Evolutionary conservation across 805 yeast genomes (phyloP), one percentile per base, ranked within the genome.

Genomic region (Myxozyma sirexii): DNA sequence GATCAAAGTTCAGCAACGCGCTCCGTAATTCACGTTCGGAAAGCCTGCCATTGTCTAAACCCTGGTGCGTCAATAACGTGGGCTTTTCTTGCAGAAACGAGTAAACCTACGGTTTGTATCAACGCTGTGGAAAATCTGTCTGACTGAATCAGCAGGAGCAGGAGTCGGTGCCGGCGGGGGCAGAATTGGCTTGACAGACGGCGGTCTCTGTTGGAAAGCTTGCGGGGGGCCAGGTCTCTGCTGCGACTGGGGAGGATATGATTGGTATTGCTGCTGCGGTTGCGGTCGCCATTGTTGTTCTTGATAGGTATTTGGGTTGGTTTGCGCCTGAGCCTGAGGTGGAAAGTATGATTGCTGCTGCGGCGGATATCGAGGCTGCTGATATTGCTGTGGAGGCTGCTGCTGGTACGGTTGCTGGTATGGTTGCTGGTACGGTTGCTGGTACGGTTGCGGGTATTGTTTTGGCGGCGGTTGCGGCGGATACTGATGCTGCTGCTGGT

Each of bases 1-100:
- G 83, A 70, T 86, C 90, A 57, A 84, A 83, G 68, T 86, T 86
- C 23, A 81, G 76, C 53, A 86, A 74, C 1, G 88, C 88, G 42
- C 73, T 71, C 5, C 84, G 78, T 42, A 86, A 76, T 72, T 87
- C 92, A 12, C 72, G 71, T 52, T 82, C 83, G 1, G 85, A 78
- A 39, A 86, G 77, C 53, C 46, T 31, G 2, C 70, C 69, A 39
- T 46, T 57, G 42, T 56, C 59, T 49, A 24, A 7, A n/a, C n/a
- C n/a, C n/a, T n/a, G n/a, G n/a, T n/a, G n/a, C n/a, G n/a, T n/a
- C n/a, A n/a, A n/a, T n/a, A n/a, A n/a, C n/a, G n/a, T 29, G 6
- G 6, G 6, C 6, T 12, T 5, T 19, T 23, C 15, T 33, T 21
- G 29, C 13, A 27, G 17, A 27, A 24, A 3, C 21, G 17, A 15